These are phyloP conservation scores for Skeletonema grethae DNA, from an alignment of 108 stramenopile species.

Conservation along the genomic window DNA sequence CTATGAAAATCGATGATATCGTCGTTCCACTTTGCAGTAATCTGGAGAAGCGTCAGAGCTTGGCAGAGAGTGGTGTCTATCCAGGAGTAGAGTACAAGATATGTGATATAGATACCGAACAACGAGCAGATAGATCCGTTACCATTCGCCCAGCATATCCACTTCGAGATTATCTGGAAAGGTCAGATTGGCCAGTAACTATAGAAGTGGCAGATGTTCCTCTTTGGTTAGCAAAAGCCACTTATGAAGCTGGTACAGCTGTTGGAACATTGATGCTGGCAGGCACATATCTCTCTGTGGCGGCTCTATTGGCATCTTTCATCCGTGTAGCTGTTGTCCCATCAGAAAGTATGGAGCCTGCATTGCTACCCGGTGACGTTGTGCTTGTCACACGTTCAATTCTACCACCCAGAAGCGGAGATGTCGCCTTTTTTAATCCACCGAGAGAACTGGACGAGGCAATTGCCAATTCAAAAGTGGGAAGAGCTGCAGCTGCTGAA, in stretches of 20 bases:
- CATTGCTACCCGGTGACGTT: slow-evolving; percentile 59
- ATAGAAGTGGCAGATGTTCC: slow-evolving; percentile 50
- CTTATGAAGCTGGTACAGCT: slow-evolving; percentile 62
- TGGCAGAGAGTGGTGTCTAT: slow-evolving; percentile 57
- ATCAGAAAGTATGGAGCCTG: slow-evolving; percentile 57
- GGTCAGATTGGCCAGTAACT: slow-evolving; percentile 66
- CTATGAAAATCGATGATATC: slow-evolving; percentile 48
- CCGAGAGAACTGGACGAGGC: slow-evolving; percentile 49
- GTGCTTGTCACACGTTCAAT: slow-evolving; percentile 59
- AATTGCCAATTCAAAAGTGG: slow-evolving; percentile 44
- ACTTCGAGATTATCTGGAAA: slow-evolving; percentile 52
- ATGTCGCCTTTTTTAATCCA: slow-evolving; percentile 71
- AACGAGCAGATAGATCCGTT: slow-evolving; percentile 24
- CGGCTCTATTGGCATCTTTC: slow-evolving; percentile 45
- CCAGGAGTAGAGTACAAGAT: slow-evolving; percentile 63
- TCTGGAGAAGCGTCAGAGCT: slow-evolving; percentile 48
- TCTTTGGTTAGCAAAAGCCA: slow-evolving; percentile 57
- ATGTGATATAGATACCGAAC: slow-evolving; percentile 10
- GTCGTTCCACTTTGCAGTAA: slow-evolving; percentile 58
- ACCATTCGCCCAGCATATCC: slow-evolving; percentile 58
- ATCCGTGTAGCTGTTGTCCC: slow-evolving; percentile 52
- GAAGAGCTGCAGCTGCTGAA: slow-evolving; percentile 29
- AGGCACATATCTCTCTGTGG: slow-evolving; percentile 39
- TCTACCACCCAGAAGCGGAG: slow-evolving; percentile 43
- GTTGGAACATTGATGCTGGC: slow-evolving; percentile 50